A percentile compares a stretch with the other conserved stretches of the same genome.
phyloP scores from a whole-genome alignment of 345 rosid species.

The Combretum micranthum region DNA sequence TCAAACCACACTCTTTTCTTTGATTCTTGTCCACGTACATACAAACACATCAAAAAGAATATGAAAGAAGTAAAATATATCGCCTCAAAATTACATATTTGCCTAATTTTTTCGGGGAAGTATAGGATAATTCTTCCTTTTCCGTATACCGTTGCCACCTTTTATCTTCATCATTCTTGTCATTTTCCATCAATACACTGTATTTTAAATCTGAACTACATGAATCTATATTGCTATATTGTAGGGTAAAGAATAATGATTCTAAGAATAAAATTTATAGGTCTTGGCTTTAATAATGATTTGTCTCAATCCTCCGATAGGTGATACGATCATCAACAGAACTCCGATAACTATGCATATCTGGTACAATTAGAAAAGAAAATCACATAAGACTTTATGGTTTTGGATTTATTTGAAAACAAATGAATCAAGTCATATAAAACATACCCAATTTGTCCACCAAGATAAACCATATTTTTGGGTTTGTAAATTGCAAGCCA shows the following conservation, averaged over 20 bases:
- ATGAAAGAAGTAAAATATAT: too few species aligned
- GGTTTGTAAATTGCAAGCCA: conserved; percentile 60
- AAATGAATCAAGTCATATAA: not conserved
- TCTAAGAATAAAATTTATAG: conserved; percentile 48
- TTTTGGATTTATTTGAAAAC: not conserved
- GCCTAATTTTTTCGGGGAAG: too few species aligned
- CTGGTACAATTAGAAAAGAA: conserved; percentile 28
- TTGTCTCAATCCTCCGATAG: conserved; percentile 73
- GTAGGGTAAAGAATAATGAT: not conserved
- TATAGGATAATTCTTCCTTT: too few species aligned
- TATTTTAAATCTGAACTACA: too few species aligned
- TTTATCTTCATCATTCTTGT: too few species aligned
- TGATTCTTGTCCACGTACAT: too few species aligned
- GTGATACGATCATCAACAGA: conserved; percentile 54
- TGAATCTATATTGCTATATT: not conserved
- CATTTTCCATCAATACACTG: too few species aligned
- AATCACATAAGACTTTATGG: not conserved
- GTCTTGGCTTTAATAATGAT: conserved; percentile 56
- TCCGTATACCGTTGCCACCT: too few species aligned
- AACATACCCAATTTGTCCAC: conserved; percentile 69
- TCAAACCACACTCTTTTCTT: too few species aligned
- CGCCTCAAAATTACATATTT: too few species aligned
- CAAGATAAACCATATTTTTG: conserved; percentile 49
- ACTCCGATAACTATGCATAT: conserved; percentile 63
- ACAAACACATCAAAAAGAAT: too few species aligned